A percentile compares a stretch with the other conserved stretches of the same genome.
These are phyloP conservation scores for Mycosphaerelloides madeirae DNA, from an alignment of 2,329 filamentous ascomycete species.

Conservation along the genomic window DNA sequence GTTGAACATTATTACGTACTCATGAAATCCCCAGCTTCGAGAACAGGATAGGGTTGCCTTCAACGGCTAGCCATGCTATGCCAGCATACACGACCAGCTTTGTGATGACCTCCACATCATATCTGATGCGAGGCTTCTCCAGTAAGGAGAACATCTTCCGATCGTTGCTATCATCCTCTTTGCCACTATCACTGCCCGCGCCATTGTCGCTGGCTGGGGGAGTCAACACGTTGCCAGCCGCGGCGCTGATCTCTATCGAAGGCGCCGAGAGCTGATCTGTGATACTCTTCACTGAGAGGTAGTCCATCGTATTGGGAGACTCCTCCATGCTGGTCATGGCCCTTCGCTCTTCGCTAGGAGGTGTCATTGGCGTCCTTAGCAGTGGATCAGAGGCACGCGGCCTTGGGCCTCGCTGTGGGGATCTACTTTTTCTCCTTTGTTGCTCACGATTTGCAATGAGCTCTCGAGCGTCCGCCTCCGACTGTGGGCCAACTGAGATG, in stretches of 20 bases:
- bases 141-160: conserved; percentile 77
- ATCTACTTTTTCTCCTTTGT: conserved; percentile 48
- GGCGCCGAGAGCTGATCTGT: conserved; percentile 25
- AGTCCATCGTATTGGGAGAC: conserved; percentile 8
- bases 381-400: conserved; percentile 9
- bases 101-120: conserved; percentile 97
- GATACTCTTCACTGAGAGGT: conserved; percentile 11
- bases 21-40: conserved; percentile 17
- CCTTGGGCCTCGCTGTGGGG: conserved; percentile 4
- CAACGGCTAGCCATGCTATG: conserved; percentile 80
- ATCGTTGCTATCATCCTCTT: conserved; percentile 35
- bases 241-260: conserved; percentile 29
- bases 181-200: conserved; percentile 25
- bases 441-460: conserved; percentile 85
- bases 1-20: not conserved
- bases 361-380: conserved; percentile 2
- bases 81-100: conserved; percentile 93
- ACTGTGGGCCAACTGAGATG: conserved; percentile 88
- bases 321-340: conserved; percentile 14
- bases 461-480: conserved; percentile 93
- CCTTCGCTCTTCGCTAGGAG: conserved; percentile 1
- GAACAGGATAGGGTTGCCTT: conserved; percentile 69
- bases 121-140: conserved; percentile 81
- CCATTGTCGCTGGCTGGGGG: conserved; percentile 30
- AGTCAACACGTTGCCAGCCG: conserved; percentile 33